A percentile compares a stretch with the other conserved stretches of the same genome.
Evolutionary conservation across 169 alveolate species (phyloP).

Genomic region (Eimeria zaria): DNA sequence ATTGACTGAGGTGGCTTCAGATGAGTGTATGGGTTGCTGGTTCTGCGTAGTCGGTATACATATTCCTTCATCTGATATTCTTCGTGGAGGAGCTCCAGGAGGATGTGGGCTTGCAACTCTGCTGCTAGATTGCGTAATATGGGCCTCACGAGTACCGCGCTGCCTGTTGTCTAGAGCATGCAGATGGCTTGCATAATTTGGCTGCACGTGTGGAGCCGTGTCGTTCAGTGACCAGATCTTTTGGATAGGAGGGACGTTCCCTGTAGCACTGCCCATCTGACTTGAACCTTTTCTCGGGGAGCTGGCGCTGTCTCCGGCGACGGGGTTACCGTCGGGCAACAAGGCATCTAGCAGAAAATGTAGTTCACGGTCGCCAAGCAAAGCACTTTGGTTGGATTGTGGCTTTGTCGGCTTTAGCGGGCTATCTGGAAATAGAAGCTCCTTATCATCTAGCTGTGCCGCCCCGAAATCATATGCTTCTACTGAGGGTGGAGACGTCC

Average conservation of each 20-base stretch:
- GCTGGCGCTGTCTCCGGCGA: not conserved
- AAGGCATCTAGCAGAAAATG: conserved; percentile 33
- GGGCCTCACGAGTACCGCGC: not conserved
- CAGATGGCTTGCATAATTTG: not conserved
- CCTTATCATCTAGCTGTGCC: not conserved
- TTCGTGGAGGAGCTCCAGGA: not conserved
- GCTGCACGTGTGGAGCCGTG: not conserved
- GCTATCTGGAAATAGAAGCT: not conserved
- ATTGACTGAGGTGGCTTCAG: not conserved
- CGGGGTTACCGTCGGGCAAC: not conserved
- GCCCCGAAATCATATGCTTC: not conserved
- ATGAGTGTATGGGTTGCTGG: not conserved
- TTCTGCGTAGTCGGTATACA: not conserved
- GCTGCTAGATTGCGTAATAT: not conserved
- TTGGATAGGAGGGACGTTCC: not conserved
- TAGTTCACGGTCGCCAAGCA: not conserved
- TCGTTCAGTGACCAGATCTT: not conserved
- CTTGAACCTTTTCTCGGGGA: not conserved
- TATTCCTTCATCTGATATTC: not conserved
- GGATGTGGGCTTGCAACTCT: not conserved
- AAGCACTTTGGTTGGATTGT: not conserved
- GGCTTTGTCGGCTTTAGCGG: not conserved
- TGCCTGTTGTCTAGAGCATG: not conserved
- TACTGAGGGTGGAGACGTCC: not conserved
- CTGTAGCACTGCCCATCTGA: not conserved